Percentiles rank a stretch among this genome's conserved stretches.
Conservation (phyloP, 1,284 basidiomycete genomes). For the Marasmius tenuissimus region DNA sequence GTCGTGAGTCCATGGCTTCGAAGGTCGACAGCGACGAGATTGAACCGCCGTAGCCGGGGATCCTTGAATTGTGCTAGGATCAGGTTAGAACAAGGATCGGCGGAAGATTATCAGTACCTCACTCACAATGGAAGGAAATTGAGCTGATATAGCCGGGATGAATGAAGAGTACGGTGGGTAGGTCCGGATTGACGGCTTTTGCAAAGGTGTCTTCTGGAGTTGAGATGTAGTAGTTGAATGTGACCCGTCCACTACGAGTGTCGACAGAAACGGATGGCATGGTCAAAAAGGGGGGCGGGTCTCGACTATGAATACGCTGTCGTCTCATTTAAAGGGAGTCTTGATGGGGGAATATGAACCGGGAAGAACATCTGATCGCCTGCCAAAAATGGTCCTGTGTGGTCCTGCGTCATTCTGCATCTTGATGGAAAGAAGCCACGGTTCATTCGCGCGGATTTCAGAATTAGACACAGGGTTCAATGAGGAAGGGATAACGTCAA, state of each 20-base stretch:
- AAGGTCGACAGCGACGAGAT: conserved; percentile 1
- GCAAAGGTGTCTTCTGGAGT: neutral
- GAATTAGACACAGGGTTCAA: no score
- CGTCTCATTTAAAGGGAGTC: no score
- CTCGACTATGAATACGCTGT: no score
- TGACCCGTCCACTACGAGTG: neutral
- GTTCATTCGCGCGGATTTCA: no score
- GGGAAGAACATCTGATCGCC: no score
- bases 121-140: neutral
- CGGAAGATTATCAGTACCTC: neutral
- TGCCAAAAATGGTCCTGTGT: no score
- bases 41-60: neutral
- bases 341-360: no score
- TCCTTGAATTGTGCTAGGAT: conserved; percentile 3
- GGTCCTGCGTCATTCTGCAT: no score
- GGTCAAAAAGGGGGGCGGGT: neutral
- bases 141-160: conserved; percentile 1
- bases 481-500: no score
- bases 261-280: neutral
- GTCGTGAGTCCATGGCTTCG: neutral
- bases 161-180: neutral
- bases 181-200: neutral
- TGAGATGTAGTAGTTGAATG: conserved; percentile 2
- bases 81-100: neutral
- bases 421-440: no score